Conservation (phyloP, 2,329 filamentous ascomycete genomes). For the Ophiocordyceps robertsii region DNA sequence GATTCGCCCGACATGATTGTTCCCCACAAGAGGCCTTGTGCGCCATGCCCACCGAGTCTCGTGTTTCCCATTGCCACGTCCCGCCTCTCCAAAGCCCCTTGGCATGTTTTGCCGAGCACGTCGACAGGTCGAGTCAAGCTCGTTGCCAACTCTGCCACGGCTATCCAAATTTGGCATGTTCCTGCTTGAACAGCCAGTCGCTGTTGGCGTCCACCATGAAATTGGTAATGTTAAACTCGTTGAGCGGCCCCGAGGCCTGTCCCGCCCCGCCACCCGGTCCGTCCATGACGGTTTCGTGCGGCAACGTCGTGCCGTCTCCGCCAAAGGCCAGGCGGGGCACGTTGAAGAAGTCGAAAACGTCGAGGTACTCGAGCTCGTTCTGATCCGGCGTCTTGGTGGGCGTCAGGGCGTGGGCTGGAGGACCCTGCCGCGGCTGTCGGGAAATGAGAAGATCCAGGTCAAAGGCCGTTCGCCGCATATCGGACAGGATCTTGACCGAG, state of each 20-base stretch:
- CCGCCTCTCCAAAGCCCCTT: no score
- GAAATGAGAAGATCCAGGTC: slow-evolving; percentile 85
- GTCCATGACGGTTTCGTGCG: slow-evolving; percentile 12
- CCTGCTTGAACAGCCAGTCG: slow-evolving; percentile 59
- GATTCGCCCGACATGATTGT: no score
- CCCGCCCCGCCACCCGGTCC: slow-evolving; percentile 10
- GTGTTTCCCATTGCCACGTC: no score
- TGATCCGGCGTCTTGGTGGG: slow-evolving; percentile 57
- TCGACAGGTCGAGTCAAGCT: no score
- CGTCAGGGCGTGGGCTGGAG: slow-evolving; percentile 30
- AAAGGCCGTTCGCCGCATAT: slow-evolving; percentile 84
- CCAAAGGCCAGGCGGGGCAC: slow-evolving; percentile 56
- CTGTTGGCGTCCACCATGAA: slow-evolving; percentile 63
- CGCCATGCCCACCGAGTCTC: no score
- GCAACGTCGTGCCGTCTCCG: slow-evolving; percentile 18
- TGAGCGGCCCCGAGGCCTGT: slow-evolving; percentile 19
- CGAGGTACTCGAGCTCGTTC: slow-evolving; percentile 79
- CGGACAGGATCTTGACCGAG: slow-evolving; percentile 73
- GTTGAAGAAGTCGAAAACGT: slow-evolving; percentile 93
- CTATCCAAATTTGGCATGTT: slow-evolving; percentile 12
- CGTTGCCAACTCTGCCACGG: not conserved
- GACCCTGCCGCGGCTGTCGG: slow-evolving; percentile 50
- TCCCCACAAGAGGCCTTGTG: no score
- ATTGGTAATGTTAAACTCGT: slow-evolving; percentile 67
- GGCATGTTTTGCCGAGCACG: no score